A percentile compares a stretch with the other conserved stretches of the same genome.
Conservation (phyloP, 2,329 filamentous ascomycete species). For the Elsinoe perseae region DNA sequence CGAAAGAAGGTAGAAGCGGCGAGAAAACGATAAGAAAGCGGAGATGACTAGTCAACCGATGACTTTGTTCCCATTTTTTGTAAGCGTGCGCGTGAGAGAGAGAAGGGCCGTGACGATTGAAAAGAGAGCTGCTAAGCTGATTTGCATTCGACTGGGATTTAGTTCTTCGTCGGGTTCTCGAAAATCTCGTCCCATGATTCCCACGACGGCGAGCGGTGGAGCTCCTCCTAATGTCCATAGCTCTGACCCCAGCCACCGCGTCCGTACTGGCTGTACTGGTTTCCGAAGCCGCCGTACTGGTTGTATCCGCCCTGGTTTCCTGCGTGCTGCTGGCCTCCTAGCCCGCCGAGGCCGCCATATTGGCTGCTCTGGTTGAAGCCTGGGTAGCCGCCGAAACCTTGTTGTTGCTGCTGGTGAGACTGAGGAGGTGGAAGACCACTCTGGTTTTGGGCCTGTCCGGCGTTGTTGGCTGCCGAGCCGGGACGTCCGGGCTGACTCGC, state of each 20-base stretch:
- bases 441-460: slow-evolving; percentile 34
- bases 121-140: neutral
- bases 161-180: neutral
- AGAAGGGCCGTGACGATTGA: neutral
- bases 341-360: slow-evolving; percentile 43
- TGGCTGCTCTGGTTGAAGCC: slow-evolving; percentile 44
- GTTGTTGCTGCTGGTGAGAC: slow-evolving; percentile 53
- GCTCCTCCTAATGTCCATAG: slow-evolving; percentile 25
- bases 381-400: slow-evolving; percentile 50
- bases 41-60: neutral
- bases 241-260: slow-evolving; percentile 30
- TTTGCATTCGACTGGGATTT: neutral
- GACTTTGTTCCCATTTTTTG: neutral
- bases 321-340: slow-evolving; percentile 43
- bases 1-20: neutral
- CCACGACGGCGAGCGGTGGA: neutral
- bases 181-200: neutral
- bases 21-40: slow-evolving; percentile 1
- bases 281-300: slow-evolving; percentile 29
- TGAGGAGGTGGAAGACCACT: slow-evolving; percentile 47
- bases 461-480: slow-evolving; percentile 54
- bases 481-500: slow-evolving; percentile 56
- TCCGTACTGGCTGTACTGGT: slow-evolving; percentile 26
- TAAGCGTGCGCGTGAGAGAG: neutral
- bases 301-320: slow-evolving; percentile 39